phyloP scores from a whole-genome alignment of 176 grass and related monocot species.

The Aegilops sharonensis region DNA sequence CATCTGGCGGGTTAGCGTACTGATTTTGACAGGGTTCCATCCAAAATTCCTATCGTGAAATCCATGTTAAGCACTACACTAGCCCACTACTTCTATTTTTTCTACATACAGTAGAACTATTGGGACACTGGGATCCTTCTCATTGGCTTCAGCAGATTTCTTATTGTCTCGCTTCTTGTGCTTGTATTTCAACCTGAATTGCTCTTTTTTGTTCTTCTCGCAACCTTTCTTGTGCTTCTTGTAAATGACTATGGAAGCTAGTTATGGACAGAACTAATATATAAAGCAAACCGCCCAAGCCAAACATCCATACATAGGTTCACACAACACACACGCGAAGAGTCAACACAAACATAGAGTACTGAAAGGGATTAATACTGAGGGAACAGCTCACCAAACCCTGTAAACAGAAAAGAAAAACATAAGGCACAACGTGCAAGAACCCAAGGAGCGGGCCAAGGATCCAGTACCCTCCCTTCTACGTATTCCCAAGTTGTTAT shows the following conservation, averaged over 20 bases:
- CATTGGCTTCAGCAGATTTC: constrained; percentile 26
- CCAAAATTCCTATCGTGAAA: background rate
- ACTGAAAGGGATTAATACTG: too few relatives aligned
- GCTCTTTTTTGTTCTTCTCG: constrained; percentile 71
- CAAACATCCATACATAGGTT: too few relatives aligned
- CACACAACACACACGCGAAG: too few relatives aligned
- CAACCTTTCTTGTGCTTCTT: constrained; percentile 82
- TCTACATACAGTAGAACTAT: constrained; percentile 35
- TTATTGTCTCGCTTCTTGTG: constrained; percentile 49
- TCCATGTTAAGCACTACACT: background rate
- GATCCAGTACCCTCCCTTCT: too few relatives aligned
- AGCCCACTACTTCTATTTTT: background rate
- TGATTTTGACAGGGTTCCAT: background rate
- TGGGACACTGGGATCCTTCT: constrained; percentile 33
- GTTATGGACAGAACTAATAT: constrained; percentile 8
- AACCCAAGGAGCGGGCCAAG: too few relatives aligned
- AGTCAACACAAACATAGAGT: too few relatives aligned
- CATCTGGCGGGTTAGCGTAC: background rate
- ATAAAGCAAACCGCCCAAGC: too few relatives aligned
- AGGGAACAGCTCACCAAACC: too few relatives aligned
- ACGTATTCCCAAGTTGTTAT: too few relatives aligned
- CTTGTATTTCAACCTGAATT: constrained; percentile 60
- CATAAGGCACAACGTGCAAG: too few relatives aligned
- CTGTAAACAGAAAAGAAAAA: too few relatives aligned
- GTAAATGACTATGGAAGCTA: constrained; percentile 31